Base-by-base conservation (phyloP, 2,329 filamentous ascomycete genomes). In the Fonsecaea pedrosoi region DNA sequence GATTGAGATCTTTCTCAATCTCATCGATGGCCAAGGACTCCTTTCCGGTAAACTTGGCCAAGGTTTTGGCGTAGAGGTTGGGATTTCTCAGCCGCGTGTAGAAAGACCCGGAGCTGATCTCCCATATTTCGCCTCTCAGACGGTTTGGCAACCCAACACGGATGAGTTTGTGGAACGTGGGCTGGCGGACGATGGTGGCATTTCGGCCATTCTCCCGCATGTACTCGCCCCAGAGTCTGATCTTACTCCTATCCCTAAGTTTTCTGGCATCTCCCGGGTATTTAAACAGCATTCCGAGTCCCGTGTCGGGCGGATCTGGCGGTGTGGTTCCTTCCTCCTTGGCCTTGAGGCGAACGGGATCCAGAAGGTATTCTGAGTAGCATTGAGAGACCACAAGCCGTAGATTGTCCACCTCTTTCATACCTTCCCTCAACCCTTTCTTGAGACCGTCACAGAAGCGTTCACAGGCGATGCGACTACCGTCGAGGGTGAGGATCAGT, bases 1-100 rank as follows among this genome's bases (percentile, higher is more conserved):
- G 89, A 78, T 99, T 99, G 58, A 99, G 82, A 76, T 99, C 95
- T 79, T 99, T 99, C 77, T 99, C 95, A 71, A 99, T 99, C 83
- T 99, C 95, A 77, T 99, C 95, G 73, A 98, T 98, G 54, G 95
- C 95, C 68, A 99, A 85, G 10, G 94, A 98, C 72, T 96, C 92
- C 75, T 90, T 87, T 7, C 95, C 95, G 6, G 90, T 87, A 73
- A 90, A 94, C 75, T 95, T 94, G 60, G 87, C 83, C 54, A 99
- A 82, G 0, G 94, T 98, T 65, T 99, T 92, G 54, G 86, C 82
- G 75, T 94, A 99, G 4, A 94, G 82, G 10, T 87, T 91, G 0
- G 95, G 95, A 66, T 91, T 92, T 75, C 97, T 91, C 13, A 99
- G 84, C 34, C 94, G 89, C 66, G 96, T 83, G 77, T 94, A 97